phyloP scores from a whole-genome alignment of 2,329 filamentous ascomycete genomes.

The Aureobasidium leucospermi region DNA sequence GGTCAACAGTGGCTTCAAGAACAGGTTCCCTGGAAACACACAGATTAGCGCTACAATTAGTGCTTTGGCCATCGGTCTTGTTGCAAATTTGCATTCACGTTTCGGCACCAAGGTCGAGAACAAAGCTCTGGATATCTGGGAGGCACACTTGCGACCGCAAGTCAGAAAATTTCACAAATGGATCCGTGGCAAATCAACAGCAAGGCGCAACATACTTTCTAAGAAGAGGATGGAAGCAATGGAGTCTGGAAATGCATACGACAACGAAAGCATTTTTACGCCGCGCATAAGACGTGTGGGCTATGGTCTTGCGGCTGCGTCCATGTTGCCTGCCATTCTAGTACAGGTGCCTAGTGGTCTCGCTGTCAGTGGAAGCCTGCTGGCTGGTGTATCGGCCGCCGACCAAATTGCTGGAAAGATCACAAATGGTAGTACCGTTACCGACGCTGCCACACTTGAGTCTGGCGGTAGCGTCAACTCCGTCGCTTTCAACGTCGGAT shows the following conservation, averaged over 20 bases:
- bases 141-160: constrained; percentile 39
- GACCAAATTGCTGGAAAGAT: constrained; percentile 44
- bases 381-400: constrained; percentile 50
- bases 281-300: constrained; percentile 43
- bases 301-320: constrained; percentile 74
- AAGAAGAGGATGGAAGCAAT: constrained; percentile 21
- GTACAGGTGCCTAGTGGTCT: constrained; percentile 56
- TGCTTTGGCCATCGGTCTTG: constrained; percentile 66
- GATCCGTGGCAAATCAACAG: constrained; percentile 25
- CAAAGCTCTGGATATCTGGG: constrained; percentile 47
- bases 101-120: constrained; percentile 54
- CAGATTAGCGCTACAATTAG: constrained; percentile 73
- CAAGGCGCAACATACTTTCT: constrained; percentile 16
- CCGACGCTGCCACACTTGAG: constrained; percentile 29
- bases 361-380: constrained; percentile 49
- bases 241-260: constrained; percentile 14
- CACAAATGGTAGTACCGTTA: constrained; percentile 38
- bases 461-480: constrained; percentile 29
- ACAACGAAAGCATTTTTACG: constrained; percentile 24
- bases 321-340: constrained; percentile 82
- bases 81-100: constrained; percentile 73
- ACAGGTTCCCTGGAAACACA: constrained; percentile 59
- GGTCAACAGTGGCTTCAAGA: constrained; percentile 65
- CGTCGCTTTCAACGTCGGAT: constrained; percentile 42
- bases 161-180: constrained; percentile 18